Base-by-base conservation (phyloP, 805 yeast species). In the Kuraishia ogatae region DNA sequence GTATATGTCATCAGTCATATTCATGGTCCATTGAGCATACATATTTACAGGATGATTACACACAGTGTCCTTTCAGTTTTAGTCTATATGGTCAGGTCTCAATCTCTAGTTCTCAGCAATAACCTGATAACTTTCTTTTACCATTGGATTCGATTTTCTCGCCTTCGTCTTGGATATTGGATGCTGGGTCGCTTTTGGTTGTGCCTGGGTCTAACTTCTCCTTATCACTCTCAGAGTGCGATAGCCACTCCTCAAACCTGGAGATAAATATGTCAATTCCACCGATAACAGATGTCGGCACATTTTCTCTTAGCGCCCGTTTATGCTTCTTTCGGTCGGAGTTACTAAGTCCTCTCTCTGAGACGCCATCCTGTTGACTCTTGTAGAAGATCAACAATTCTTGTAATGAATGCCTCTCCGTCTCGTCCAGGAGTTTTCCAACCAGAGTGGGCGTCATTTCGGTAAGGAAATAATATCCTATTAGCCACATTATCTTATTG, bases 401-500 rank as follows among this genome's bases (percentile, higher is more conserved):
- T 13, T 57, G 20, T 22, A 64, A 54, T 24, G 67, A 61, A 6
- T 59, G 56, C 15, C 2, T 52, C 53, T 11, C 46, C 39, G 22
- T 53, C 39, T 13, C 54, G 53, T 26, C 57, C 49, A 63, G 61
- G 5, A 21, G 11, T 13, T 20, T 21, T n/a, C 23, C 50, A 10
- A 13, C 50, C 26, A 11, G 22, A 8, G 19, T 47, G 13, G 24
- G 49, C 3, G 24, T 47, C 24, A 20, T 20, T 22, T 22, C 24
- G 8, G 19, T 47, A 39, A 26, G 15, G 50, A 62, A 74, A 59
- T 77, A 77, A 69, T 73, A 75, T 8, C 83, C 84, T 2, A 87
- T 74, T 13, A 83, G 71, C 90, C 93, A 86, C 67, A 90, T 69
- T 2, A 87, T 83, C 57, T 74, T 78, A 57, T 82, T 78, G 64